These are phyloP conservation scores for Rhodamnia argentea DNA, from an alignment of 345 rosid species.

Conservation along the genomic window DNA sequence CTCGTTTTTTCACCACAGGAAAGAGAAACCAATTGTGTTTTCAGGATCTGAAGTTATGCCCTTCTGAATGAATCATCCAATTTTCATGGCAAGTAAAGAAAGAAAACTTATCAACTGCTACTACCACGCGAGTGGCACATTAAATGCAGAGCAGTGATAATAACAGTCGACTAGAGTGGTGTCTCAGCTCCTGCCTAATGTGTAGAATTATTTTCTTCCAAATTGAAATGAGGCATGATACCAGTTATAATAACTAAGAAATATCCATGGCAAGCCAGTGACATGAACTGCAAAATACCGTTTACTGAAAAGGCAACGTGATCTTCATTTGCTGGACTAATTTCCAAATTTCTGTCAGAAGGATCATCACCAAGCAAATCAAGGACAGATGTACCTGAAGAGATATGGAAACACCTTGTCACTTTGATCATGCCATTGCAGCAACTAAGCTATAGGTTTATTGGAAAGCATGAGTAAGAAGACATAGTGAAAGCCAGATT, in stretches of 20 bases:
- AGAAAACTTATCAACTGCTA: not conserved
- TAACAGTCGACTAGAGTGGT: not conserved
- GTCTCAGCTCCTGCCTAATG: not conserved
- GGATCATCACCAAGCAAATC: conserved; percentile 71
- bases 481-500: not conserved
- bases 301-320: conserved; percentile 82
- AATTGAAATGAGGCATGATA: not conserved
- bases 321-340: conserved; percentile 36
- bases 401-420: not conserved
- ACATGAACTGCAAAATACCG: conserved; percentile 29
- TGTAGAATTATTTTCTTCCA: not conserved
- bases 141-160: not conserved
- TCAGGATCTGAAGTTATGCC: not conserved
- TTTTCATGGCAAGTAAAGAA: not conserved
- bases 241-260: not conserved
- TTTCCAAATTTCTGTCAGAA: conserved; percentile 18
- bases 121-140: not conserved
- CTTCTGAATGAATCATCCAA: not conserved
- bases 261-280: not conserved
- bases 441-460: not conserved
- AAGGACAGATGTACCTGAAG: conserved; percentile 53
- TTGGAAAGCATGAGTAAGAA: not conserved
- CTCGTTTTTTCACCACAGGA: not conserved
- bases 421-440: not conserved
- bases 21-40: not conserved